These are phyloP conservation scores for Spergularia bocconei DNA, from an alignment of 148 eudicot species.

Conservation along the genomic window DNA sequence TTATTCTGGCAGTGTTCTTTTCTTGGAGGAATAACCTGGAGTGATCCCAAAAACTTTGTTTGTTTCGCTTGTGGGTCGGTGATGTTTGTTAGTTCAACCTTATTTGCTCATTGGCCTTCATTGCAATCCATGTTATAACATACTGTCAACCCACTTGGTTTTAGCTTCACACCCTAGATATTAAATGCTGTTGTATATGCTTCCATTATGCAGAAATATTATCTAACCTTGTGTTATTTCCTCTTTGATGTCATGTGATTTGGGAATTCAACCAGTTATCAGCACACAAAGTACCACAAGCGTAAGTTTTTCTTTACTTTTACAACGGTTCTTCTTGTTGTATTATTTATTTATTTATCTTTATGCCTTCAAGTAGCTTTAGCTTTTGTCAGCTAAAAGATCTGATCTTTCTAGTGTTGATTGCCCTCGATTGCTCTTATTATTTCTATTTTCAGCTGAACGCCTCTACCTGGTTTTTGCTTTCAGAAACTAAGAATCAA, in stretches of 20 bases:
- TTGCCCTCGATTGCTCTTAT: background rate
- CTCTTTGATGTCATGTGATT: conserved; percentile 44
- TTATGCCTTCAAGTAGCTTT: background rate
- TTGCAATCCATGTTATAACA: background rate
- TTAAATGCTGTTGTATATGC: background rate
- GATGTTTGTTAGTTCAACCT: background rate
- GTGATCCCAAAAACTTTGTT: background rate
- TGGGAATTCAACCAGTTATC: conserved; percentile 64
- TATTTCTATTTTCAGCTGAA: conserved; percentile 7
- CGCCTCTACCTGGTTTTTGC: conserved; percentile 16
- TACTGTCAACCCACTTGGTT: background rate
- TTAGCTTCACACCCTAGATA: background rate
- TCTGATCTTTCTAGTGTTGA: too few relatives aligned
- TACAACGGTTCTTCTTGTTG: background rate
- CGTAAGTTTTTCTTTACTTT: conserved; percentile 52
- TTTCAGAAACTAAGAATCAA: conserved; percentile 97
- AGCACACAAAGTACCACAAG: conserved; percentile 97
- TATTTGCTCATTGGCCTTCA: background rate
- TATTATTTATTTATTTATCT: background rate
- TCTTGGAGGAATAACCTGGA: background rate
- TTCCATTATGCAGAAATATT: background rate
- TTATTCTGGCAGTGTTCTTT: background rate
- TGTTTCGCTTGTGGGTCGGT: too few relatives aligned
- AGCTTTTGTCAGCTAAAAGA: background rate
- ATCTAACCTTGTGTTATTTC: conserved; percentile 28